Evolutionary conservation across 495 filamentous ascomycete species (phyloP), one percentile per base, ranked within the genome.

Genomic region (Aspergillus ellipticus): DNA sequence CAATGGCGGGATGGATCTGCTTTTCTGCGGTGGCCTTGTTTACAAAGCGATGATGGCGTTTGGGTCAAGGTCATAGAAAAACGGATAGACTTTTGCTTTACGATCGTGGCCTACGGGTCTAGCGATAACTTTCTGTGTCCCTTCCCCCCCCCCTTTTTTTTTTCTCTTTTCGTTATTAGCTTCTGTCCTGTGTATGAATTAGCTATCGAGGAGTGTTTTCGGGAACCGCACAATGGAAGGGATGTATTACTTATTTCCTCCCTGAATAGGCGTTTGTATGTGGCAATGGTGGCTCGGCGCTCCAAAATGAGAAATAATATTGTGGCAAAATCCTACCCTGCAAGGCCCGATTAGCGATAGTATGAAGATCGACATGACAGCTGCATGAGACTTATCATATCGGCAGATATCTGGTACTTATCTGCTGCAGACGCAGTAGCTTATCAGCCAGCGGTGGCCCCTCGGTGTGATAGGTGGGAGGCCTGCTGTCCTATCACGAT

Each of bases 41-140:
- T 47, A 54, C 26, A 47, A 15, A 54, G 52, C 13, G 45, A 48
- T 42, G 52, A 54, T 22, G 52, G 52, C 28, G 52, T 54, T 54
- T 37, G 52, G 52, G 52, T 53, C n/a, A 21, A 48, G 45, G 45
- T 48, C 28, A 16, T 37, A 37, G 43, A 54, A 35, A 54, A 45
- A n/a, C 31, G 41, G 52, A 54, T 54, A 54, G 52, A 54, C 20
- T n/a, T 28, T 47, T 15, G 43, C 13, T 22, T 17, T 48, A 16
- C 29, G 3, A 16, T 48, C 16, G 11, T 7, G 24, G 7, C n/a
- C n/a, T n/a, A n/a, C n/a, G 10, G 21, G 11, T 21, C 10, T 47
- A 47, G 10, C n/a, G 42, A 47, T 47, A 6, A 7, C 24, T 28
- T 28, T 28, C 24, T 28, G 24, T 28, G 24, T 28, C 24, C 24